Evolutionary conservation across 108 stramenopile species (phyloP), one percentile per base, ranked within the genome.

Genomic region (Schizochytrium sp.): DNA sequence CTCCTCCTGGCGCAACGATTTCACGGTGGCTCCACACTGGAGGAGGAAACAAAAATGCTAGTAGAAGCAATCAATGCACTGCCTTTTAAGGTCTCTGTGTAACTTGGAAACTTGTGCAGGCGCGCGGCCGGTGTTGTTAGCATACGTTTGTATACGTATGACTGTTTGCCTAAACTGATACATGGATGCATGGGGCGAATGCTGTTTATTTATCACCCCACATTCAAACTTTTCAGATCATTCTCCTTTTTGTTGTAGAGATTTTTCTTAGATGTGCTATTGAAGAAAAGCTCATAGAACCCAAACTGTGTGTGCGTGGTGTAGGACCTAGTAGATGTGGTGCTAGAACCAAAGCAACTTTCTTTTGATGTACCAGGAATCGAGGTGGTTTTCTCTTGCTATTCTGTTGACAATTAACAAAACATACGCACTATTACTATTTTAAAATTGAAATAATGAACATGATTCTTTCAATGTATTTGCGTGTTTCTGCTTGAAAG

Each of bases 51-150:
- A 2, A 28, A 10, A 38, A n/a, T 13, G 15, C 76, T 83, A n/a
- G 50, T 38, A 47, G 47, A 55, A 7, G 3, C 13, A 13, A 40
- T 83, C n/a, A n/a, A 83, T 47, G 50, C 47, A 53, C 76, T 83
- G 8, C 76, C 76, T 7, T 83, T 83, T 53, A 83, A 83, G 76
- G 76, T 83, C n/a, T 49, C 53, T 0, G 76, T 83, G 76, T 83
- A 0, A 72, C 38, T 7, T 8, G 12, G n/a, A 72, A 72, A 72
- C n/a, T 8, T 41, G 38, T 41, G 17, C 57, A 58, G 17, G 17
- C 57, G 13, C 57, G 13, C 17, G 28, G 28, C 59, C 19, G 19
- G 17, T n/a, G 0, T 60, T 60, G 17, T n/a, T n/a, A 17, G 59
- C 59, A 17, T 60, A 17, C 59, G 28, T n/a, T n/a, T 60, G 2